Conservation (phyloP, 2,329 filamentous ascomycete species). For the Fusarium succisae region DNA sequence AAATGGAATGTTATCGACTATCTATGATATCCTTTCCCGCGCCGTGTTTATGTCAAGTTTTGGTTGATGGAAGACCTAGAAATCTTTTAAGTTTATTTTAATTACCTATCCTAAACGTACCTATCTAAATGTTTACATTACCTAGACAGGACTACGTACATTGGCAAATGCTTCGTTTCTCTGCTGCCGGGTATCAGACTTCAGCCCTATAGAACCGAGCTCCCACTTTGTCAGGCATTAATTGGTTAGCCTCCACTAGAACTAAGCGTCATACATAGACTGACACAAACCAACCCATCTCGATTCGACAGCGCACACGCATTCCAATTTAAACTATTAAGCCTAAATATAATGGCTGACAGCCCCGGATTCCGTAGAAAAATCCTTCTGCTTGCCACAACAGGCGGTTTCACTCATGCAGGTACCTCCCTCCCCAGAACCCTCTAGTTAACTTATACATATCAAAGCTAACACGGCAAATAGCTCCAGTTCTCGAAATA, state of each 20-base stretch:
- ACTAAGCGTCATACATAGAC: conserved; percentile 24
- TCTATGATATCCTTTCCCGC: neutral
- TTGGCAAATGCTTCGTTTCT: neutral
- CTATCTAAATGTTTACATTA: neutral
- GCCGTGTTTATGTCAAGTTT: neutral
- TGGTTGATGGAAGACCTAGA: neutral
- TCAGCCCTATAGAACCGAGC: neutral
- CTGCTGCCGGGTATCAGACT: neutral
- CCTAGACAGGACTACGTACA: too few relatives aligned
- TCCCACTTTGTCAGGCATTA: neutral
- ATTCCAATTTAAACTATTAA: conserved; percentile 16
- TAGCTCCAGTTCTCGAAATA: conserved; percentile 50
- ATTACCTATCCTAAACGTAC: neutral
- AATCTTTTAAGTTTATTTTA: neutral
- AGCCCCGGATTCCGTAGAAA: conserved; percentile 15
- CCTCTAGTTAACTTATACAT: neutral
- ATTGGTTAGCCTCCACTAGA: neutral
- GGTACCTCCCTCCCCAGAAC: conserved; percentile 22
- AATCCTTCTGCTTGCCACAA: conserved; percentile 48
- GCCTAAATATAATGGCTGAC: conserved; percentile 22
- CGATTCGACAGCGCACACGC: neutral
- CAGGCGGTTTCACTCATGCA: conserved; percentile 51
- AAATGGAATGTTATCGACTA: conserved; percentile 28
- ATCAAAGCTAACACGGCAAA: neutral
- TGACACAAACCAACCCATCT: conserved; percentile 5